phyloP scores from a whole-genome alignment of 306 rosid species.

The Canavalia gladiata region DNA sequence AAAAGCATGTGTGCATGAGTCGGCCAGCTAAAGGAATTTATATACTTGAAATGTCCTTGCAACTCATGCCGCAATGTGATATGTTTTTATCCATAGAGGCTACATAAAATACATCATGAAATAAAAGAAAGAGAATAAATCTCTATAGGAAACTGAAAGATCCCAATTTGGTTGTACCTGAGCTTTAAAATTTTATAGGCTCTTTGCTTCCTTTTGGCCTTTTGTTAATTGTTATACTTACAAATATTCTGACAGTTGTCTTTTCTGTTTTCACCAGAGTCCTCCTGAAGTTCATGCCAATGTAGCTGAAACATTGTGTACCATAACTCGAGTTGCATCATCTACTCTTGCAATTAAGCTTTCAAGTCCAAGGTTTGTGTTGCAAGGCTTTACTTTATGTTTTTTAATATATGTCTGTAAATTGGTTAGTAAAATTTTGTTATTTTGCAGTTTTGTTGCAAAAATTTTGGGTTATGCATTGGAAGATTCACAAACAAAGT shows the following conservation, averaged over 20 bases:
- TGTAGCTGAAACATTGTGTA: conserved; percentile 91
- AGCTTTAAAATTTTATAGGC: conserved; percentile 29
- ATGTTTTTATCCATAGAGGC: conserved; percentile 6
- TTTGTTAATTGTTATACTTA: neutral
- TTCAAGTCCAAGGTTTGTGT: conserved; percentile 90
- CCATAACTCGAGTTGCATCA: conserved; percentile 86
- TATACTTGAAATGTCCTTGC: conserved; percentile 27
- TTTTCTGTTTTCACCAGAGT: conserved; percentile 64
- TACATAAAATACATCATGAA: neutral
- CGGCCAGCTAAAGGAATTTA: conserved; percentile 17
- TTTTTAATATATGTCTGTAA: conserved; percentile 20
- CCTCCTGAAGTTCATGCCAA: conserved; percentile 96
- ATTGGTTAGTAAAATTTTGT: too few species aligned
- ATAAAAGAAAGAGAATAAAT: neutral
- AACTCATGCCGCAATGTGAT: conserved; percentile 10
- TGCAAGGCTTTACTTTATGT: conserved; percentile 10
- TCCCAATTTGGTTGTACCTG: conserved; percentile 11
- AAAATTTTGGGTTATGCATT: conserved; percentile 85
- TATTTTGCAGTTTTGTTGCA: conserved; percentile 77
- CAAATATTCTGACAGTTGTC: conserved; percentile 47
- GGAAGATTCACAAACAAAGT: conserved; percentile 87
- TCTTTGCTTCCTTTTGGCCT: neutral
- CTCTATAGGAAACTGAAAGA: neutral
- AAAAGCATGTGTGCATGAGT: conserved; percentile 7
- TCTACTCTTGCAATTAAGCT: conserved; percentile 90